These are phyloP conservation scores for Mycena alexandri DNA, from an alignment of 768 basidiomycete genomes.

Conservation along the genomic window DNA sequence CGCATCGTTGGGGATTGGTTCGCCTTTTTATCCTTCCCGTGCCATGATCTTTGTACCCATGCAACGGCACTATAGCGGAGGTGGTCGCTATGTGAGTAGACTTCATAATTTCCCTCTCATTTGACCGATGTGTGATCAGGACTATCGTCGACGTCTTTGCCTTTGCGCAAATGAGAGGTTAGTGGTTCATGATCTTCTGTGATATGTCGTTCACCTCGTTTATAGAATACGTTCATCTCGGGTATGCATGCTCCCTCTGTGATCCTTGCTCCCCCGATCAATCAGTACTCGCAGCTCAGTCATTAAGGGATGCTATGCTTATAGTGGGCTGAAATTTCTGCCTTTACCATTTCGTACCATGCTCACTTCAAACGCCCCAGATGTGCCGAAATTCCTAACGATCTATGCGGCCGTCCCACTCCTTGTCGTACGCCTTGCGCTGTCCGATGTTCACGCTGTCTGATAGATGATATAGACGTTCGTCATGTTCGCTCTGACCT, in stretches of 20 bases:
- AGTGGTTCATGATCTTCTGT: no score
- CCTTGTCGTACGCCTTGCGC: background rate
- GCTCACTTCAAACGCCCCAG: background rate
- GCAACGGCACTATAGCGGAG: background rate
- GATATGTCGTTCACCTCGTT: background rate
- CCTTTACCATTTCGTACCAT: no score
- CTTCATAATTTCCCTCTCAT: background rate
- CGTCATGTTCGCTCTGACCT: no score
- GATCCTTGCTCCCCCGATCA: background rate
- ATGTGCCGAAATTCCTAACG: slow-evolving; percentile 17
- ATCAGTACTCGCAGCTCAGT: background rate
- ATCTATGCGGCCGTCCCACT: slow-evolving; percentile 23
- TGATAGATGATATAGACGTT: no score
- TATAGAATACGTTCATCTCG: slow-evolving; percentile 22
- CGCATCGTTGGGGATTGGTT: background rate
- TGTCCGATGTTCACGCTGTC: no score
- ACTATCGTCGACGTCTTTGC: slow-evolving; percentile 12
- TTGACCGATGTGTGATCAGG: background rate
- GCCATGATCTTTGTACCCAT: background rate
- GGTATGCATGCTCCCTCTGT: background rate
- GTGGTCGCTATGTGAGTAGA: slow-evolving; percentile 7
- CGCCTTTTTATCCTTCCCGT: background rate
- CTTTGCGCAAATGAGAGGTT: slow-evolving; percentile 11
- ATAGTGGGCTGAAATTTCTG: slow-evolving; percentile 2
- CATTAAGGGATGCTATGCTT: slow-evolving; percentile 26